Conservation (phyloP, 1,284 basidiomycete species). For the Leccinum subrobustum region DNA sequence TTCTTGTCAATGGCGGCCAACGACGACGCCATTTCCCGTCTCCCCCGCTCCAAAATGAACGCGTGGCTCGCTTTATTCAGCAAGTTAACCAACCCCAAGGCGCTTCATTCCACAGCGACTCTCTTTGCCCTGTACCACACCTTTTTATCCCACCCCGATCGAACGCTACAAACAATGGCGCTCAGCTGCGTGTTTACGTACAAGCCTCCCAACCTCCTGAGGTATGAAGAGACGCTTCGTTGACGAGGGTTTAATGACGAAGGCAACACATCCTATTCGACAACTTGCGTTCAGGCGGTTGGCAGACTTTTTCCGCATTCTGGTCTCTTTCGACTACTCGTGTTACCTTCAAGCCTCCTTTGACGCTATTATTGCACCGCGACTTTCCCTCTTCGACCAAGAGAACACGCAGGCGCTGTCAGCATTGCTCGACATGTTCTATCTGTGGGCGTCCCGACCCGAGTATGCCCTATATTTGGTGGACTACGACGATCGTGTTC, state of each 20-base stretch:
- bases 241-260: constrained; percentile 39
- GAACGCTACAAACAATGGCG: constrained; percentile 73
- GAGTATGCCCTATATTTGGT: constrained; percentile 67
- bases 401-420: constrained; percentile 96
- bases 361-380: constrained; percentile 76
- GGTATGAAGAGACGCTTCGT: constrained; percentile 69
- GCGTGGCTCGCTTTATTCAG: constrained; percentile 86
- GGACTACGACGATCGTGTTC: constrained; percentile 62
- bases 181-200: constrained; percentile 85
- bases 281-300: constrained; percentile 86
- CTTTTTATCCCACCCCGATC: constrained; percentile 87
- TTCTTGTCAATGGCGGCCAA: constrained; percentile 60
- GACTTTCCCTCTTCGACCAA: constrained; percentile 69
- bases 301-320: constrained; percentile 82
- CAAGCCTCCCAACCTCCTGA: constrained; percentile 67
- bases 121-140: constrained; percentile 70
- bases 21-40: constrained; percentile 37
- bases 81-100: constrained; percentile 91
- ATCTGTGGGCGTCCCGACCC: constrained; percentile 68
- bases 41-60: constrained; percentile 58
- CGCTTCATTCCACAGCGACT: constrained; percentile 68
- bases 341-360: constrained; percentile 74
- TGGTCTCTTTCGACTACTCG: constrained; percentile 72
- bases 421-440: constrained; percentile 85
- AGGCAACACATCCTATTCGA: constrained; percentile 63